A percentile compares a stretch with the other conserved stretches of the same genome.
phyloP scores from a whole-genome alignment of 2,329 filamentous ascomycete species.

The Ceratocystis destructans region DNA sequence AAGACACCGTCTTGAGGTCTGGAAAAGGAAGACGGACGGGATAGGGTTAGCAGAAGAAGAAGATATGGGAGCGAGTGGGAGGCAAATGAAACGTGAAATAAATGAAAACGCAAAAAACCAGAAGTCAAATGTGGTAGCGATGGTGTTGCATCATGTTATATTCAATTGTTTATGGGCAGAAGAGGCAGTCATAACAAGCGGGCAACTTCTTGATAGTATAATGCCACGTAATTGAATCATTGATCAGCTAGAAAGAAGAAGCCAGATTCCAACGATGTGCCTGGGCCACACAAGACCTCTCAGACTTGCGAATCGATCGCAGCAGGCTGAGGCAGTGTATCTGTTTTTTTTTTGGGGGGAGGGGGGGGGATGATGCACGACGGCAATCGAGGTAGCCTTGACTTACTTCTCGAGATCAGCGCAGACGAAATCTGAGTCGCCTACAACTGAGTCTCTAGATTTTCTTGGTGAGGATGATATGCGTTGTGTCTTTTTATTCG shows the following conservation, averaged over 20 bases:
- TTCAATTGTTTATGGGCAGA: too few species aligned
- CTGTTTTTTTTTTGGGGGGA: neutral
- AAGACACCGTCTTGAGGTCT: constrained; percentile 38
- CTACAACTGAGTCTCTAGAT: constrained; percentile 43
- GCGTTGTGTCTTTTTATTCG: neutral
- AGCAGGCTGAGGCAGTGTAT: neutral
- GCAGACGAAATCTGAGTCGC: constrained; percentile 46
- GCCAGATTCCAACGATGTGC: neutral
- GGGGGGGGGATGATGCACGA: neutral
- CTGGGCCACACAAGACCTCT: neutral
- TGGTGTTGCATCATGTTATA: too few species aligned
- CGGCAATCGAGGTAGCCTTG: neutral
- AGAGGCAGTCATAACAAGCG: neutral
- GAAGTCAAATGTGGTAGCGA: too few species aligned
- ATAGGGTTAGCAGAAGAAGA: neutral
- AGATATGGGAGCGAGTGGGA: neutral
- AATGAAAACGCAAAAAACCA: too few species aligned
- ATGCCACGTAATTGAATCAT: neutral
- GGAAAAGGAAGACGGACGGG: constrained; percentile 12
- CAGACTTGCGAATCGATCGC: neutral
- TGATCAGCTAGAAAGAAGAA: neutral
- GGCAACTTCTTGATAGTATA: neutral
- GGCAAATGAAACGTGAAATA: neutral
- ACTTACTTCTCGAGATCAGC: constrained; percentile 45
- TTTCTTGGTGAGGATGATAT: neutral